Evolutionary conservation across 176 grass and related monocot species (phyloP), one percentile per base, ranked within the genome.

Genomic region (Chloris gayana): DNA sequence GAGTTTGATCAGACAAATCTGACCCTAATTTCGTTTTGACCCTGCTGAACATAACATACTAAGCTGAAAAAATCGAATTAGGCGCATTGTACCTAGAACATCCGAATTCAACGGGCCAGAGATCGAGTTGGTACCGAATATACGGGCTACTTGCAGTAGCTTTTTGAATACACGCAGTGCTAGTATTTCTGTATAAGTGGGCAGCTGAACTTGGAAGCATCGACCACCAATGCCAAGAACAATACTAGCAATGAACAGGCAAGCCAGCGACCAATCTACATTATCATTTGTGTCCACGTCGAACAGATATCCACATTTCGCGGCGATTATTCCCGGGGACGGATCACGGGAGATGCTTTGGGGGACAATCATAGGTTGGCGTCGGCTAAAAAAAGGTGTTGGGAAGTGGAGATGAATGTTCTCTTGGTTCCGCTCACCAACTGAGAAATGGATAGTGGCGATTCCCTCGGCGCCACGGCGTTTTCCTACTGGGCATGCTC

Each of bases 261-360:
- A 3, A 84, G 18, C 26, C 50, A 53, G 50, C 5, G 61, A 29
- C 69, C 30, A 51, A 26, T 74, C 44, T 37, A 37, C 13, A 34
- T 51, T 78, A 78, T 47, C 41, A 33, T 49, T 34, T 42, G 19
- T 64, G 60, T 44, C 57, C 27, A 54, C 39, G 31, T 25, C 5
- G 45, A 73, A 71, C 57, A 57, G 58, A 85, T 73, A 66, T 46
- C 76, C 83, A 80, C 45, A 73, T 79, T 73, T 79, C 0, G 58
- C 35, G 76, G 83, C 75, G 34, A 66, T 85, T 73, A 80, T 85
- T 73, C 76, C 59, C 13, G 46, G 24, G 3, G 33, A 45, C 30
- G 32, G 67, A 73, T 73, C 75, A 85, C 83, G 75, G 75, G 83
- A 56, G 83, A 72, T 61, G 75, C 42, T 72, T 64, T 9, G 44